phyloP scores from a whole-genome alignment of 2,329 filamentous ascomycete genomes.

The Ilyonectria robusta region DNA sequence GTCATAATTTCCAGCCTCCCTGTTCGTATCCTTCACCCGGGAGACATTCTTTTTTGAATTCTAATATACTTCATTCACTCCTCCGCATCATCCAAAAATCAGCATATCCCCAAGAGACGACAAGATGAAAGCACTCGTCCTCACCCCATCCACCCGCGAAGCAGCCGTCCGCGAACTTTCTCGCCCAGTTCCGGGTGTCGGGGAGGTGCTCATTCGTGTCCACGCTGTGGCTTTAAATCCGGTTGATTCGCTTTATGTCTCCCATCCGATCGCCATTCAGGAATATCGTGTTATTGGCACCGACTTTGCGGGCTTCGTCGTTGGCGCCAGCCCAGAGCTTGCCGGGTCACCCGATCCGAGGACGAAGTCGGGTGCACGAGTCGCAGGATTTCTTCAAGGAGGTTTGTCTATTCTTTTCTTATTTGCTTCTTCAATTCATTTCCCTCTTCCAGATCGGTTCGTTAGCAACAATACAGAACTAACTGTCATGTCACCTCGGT shows the following conservation, averaged over 20 bases:
- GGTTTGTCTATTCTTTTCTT: constrained; percentile 29
- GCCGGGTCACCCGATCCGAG: constrained; percentile 15
- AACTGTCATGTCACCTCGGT: neutral
- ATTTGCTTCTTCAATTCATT: too few species aligned
- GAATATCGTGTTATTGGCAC: constrained; percentile 54
- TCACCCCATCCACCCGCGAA: constrained; percentile 12
- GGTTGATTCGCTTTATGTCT: constrained; percentile 52
- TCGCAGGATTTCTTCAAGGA: constrained; percentile 60
- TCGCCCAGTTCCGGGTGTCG: constrained; percentile 23
- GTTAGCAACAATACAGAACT: neutral
- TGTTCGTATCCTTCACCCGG: neutral
- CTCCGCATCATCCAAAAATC: neutral
- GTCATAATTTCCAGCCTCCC: neutral
- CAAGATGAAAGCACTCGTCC: constrained; percentile 46
- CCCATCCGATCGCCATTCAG: constrained; percentile 50
- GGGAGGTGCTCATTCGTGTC: constrained; percentile 44
- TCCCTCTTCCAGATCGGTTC: neutral
- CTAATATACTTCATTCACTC: neutral
- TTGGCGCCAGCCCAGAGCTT: constrained; percentile 35
- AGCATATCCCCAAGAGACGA: neutral
- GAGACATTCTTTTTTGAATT: neutral
- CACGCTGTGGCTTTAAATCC: constrained; percentile 47
- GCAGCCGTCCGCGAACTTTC: constrained; percentile 36
- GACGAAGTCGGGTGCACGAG: constrained; percentile 48
- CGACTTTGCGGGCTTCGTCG: constrained; percentile 57